Conservation (phyloP, 495 filamentous ascomycete species). For the Podospora pseudopauciseta region DNA sequence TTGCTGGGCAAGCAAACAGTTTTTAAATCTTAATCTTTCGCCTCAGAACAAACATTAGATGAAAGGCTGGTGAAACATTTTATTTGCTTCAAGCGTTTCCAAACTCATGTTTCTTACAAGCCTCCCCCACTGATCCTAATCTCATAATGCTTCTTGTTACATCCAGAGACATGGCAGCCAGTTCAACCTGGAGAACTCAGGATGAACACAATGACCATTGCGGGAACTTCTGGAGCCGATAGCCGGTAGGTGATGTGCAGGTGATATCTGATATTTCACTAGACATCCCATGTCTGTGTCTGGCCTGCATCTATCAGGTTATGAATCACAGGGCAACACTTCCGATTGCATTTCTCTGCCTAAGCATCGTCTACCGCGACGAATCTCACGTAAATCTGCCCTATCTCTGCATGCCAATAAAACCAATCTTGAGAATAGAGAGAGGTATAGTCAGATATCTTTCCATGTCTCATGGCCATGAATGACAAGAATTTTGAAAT, state of each 20-base stretch:
- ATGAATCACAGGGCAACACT: not conserved
- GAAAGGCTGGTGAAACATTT: not conserved
- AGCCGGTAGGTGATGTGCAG: not conserved
- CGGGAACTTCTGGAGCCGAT: not conserved
- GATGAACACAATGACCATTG: not conserved
- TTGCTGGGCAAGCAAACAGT: not conserved
- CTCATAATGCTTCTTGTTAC: not conserved
- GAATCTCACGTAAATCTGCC: too few species aligned
- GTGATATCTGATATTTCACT: too few species aligned
- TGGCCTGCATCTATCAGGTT: not conserved
- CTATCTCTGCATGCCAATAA: too few species aligned
- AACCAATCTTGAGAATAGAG: not conserved
- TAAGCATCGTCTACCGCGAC: not conserved
- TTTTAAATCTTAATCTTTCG: not conserved
- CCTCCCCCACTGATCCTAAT: too few species aligned
- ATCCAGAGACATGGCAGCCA: not conserved
- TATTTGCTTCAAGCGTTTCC: not conserved
- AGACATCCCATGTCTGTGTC: not conserved
- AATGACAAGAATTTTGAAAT: not conserved
- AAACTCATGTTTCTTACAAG: not conserved
- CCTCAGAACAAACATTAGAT: not conserved
- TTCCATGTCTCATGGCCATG: not conserved
- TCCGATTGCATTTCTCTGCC: not conserved
- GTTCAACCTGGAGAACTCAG: not conserved
- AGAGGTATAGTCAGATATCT: not conserved